Conservation (phyloP, 2,329 filamentous ascomycete genomes). For the Diaporthe humulicola region DNA sequence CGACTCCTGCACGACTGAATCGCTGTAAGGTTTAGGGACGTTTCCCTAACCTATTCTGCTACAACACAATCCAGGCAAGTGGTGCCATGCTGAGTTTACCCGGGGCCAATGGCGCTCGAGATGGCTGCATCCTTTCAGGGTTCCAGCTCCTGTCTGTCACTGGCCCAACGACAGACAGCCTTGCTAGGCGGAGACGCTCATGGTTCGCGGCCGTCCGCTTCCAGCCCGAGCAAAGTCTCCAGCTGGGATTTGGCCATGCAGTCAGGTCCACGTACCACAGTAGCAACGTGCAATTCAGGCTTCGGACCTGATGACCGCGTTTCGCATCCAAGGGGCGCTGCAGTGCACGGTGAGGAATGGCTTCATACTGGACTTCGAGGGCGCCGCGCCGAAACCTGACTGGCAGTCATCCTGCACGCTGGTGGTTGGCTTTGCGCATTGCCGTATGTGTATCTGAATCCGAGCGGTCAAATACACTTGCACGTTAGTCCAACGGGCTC, state of each 20-base stretch:
- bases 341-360: slow-evolving; percentile 10
- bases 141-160: slow-evolving; percentile 20
- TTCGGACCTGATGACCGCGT: not conserved
- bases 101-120: slow-evolving; percentile 11
- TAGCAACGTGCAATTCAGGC: not conserved
- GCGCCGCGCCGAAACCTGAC: not conserved
- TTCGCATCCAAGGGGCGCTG: slow-evolving; percentile 1
- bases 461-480: slow-evolving; percentile 1
- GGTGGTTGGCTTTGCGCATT: slow-evolving; percentile 13
- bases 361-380: not conserved
- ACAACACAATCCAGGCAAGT: slow-evolving; percentile 10
- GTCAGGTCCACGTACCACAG: not conserved
- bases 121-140: not conserved
- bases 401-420: not conserved
- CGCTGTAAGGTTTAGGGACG: not conserved
- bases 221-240: not conserved
- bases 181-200: not conserved
- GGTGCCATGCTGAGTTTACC: slow-evolving; percentile 12
- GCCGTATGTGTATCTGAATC: not conserved
- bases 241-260: not conserved
- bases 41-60: not conserved
- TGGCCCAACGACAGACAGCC: not conserved
- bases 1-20: slow-evolving; percentile 13
- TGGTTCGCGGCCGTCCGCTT: not conserved
- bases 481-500: not conserved